Conservation (phyloP, 768 basidiomycete genomes). For the Russula foetens region DNA sequence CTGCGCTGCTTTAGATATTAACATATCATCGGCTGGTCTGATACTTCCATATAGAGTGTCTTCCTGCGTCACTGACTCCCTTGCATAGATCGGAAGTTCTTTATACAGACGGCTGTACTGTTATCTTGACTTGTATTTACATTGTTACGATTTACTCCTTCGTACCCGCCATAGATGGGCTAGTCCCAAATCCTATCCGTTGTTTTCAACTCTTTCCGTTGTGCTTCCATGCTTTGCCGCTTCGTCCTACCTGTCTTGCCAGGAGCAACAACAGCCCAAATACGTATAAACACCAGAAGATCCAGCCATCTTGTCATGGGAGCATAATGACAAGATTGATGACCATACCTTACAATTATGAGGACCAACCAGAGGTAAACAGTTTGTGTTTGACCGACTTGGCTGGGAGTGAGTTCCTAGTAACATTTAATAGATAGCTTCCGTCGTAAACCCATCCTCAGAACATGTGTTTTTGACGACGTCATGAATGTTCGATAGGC, state of each 20-base stretch:
- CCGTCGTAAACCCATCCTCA: no score
- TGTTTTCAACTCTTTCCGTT: not conserved
- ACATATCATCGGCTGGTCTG: not conserved
- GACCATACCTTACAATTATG: slow-evolving; percentile 5
- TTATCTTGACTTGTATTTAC: slow-evolving; percentile 3
- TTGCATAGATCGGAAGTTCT: slow-evolving; percentile 1
- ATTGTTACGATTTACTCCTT: not conserved
- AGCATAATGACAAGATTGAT: not conserved
- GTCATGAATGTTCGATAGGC: no score
- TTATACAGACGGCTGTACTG: not conserved
- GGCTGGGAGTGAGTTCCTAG: no score
- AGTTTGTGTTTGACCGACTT: no score
- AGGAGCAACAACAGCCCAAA: not conserved
- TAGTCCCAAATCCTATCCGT: not conserved
- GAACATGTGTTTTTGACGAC: no score
- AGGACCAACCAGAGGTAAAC: no score
- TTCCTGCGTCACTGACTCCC: not conserved
- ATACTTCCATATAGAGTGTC: not conserved
- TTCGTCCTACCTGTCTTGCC: slow-evolving; percentile 2
- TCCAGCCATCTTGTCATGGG: not conserved
- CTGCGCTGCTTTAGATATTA: not conserved
- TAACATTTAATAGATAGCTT: no score
- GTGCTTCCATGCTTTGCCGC: not conserved
- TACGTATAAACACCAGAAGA: not conserved
- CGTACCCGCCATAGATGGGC: not conserved